Conservation (phyloP, 2,329 filamentous ascomycete species). For the Aspergillus latus region DNA sequence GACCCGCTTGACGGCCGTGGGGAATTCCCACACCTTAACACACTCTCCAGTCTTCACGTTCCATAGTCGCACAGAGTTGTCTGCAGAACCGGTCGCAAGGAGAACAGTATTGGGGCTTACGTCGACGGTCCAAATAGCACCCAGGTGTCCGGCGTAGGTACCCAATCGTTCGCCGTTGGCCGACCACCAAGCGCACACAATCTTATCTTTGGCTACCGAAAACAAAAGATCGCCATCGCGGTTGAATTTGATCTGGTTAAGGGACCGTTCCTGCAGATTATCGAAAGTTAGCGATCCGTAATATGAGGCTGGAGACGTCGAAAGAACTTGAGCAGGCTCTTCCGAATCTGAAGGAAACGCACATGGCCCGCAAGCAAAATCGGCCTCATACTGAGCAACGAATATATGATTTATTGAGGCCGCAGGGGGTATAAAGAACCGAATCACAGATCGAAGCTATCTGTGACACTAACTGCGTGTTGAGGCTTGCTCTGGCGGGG, state of each 20-base stretch:
- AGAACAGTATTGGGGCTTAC: conserved; percentile 89
- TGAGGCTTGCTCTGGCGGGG: conserved; percentile 30
- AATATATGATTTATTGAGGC: conserved; percentile 23
- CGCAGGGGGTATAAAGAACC: conserved; percentile 14
- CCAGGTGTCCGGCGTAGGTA: conserved; percentile 94
- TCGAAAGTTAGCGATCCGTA: conserved; percentile 5
- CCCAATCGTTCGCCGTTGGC: conserved; percentile 98
- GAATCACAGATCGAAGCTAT: conserved; percentile 18
- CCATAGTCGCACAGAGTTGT: conserved; percentile 98
- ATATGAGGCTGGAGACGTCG: background rate
- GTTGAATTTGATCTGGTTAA: conserved; percentile 95
- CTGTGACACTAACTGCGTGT: conserved; percentile 22
- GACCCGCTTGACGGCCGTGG: conserved; percentile 94
- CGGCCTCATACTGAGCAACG: conserved; percentile 75
- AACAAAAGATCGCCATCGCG: conserved; percentile 95
- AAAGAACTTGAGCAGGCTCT: conserved; percentile 8
- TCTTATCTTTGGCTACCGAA: conserved; percentile 92
- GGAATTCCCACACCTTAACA: conserved; percentile 97
- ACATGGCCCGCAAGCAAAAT: conserved; percentile 93
- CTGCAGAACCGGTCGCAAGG: conserved; percentile 91
- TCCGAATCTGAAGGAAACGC: conserved; percentile 34
- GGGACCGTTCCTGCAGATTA: conserved; percentile 70
- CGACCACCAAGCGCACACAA: conserved; percentile 94
- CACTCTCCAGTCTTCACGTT: conserved; percentile 89
- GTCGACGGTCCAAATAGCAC: conserved; percentile 98